Conservation (phyloP, 257 asterid genomes). For the Solanum acaule region DNA sequence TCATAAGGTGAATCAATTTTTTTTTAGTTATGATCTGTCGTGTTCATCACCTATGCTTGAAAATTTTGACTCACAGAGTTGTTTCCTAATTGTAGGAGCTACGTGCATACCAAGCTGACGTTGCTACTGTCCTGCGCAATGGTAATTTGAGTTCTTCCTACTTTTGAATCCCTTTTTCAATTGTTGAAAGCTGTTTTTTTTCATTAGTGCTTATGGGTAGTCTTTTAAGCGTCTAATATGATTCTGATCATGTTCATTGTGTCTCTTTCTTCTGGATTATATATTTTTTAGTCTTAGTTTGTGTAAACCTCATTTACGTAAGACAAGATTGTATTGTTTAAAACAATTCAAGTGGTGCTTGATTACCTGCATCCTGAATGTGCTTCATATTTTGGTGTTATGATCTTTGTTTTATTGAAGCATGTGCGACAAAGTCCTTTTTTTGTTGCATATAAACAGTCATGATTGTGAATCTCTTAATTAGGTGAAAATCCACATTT, state of each 20-base stretch:
- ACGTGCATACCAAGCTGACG: constrained; percentile 99
- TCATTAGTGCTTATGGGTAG: not conserved
- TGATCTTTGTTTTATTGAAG: not conserved
- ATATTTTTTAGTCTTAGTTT: not conserved
- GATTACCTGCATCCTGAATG: not conserved
- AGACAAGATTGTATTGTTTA: not conserved
- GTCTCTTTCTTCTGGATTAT: not conserved
- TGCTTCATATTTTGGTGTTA: not conserved
- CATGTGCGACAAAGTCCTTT: not conserved
- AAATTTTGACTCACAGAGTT: not conserved
- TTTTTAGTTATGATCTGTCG: not conserved
- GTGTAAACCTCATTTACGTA: not conserved
- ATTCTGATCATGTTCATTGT: not conserved
- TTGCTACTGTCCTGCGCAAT: constrained; percentile 88
- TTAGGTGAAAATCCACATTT: not conserved
- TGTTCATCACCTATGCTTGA: not conserved
- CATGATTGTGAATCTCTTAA: not conserved
- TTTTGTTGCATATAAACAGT: not conserved
- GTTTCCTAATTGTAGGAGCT: constrained; percentile 50
- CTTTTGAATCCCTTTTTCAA: not conserved
- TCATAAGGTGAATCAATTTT: not conserved
- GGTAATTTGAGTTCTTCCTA: constrained; percentile 32
- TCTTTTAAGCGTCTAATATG: not conserved
- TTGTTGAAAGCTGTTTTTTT: not conserved
- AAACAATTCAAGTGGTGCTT: not conserved